Percentiles rank a stretch among this genome's conserved stretches.
Conservation (phyloP, 108 stramenopile species). For the Fistulifera pelliculosa region DNA sequence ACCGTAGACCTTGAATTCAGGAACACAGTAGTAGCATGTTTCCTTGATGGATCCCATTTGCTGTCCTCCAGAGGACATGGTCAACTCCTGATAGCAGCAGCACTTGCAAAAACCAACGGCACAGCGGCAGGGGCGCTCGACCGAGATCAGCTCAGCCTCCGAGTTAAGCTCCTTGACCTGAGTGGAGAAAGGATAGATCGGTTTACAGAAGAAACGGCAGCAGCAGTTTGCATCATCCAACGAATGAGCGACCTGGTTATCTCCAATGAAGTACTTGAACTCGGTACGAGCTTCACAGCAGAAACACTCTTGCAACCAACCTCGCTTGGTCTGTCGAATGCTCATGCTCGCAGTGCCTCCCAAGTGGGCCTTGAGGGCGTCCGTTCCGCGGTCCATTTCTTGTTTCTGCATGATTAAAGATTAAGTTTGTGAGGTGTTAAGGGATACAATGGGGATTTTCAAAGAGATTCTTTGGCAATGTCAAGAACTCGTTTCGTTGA, state of each 20-base stretch:
- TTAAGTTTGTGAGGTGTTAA: too few species aligned
- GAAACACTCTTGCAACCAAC: conserved; percentile 42
- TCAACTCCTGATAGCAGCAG: conserved; percentile 54
- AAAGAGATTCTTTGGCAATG: too few species aligned
- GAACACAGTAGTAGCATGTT: conserved; percentile 4
- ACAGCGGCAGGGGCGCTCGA: conserved; percentile 46
- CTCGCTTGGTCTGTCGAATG: conserved; percentile 44
- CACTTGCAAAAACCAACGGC: conserved; percentile 40
- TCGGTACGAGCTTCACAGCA: conserved; percentile 57
- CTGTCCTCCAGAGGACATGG: conserved; percentile 36
- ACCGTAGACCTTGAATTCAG: conserved; percentile 36
- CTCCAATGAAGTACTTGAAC: conserved; percentile 42
- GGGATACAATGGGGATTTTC: too few species aligned
- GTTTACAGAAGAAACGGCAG: conserved; percentile 51
- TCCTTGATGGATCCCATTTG: conserved; percentile 20
- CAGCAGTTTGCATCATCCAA: conserved; percentile 50
- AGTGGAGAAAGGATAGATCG: conserved; percentile 40
- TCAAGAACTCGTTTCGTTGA: too few species aligned
- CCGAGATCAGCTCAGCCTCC: conserved; percentile 29
- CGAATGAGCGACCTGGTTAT: conserved; percentile 38
- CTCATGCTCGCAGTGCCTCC: conserved; percentile 19
- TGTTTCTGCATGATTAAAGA: conserved; percentile 4
- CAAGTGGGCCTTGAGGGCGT: conserved; percentile 37
- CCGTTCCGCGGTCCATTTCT: conserved; percentile 40
- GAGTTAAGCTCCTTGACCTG: conserved; percentile 29